Conservation (phyloP, 1,284 basidiomycete species). For the Pseudozyma flocculosa region DNA sequence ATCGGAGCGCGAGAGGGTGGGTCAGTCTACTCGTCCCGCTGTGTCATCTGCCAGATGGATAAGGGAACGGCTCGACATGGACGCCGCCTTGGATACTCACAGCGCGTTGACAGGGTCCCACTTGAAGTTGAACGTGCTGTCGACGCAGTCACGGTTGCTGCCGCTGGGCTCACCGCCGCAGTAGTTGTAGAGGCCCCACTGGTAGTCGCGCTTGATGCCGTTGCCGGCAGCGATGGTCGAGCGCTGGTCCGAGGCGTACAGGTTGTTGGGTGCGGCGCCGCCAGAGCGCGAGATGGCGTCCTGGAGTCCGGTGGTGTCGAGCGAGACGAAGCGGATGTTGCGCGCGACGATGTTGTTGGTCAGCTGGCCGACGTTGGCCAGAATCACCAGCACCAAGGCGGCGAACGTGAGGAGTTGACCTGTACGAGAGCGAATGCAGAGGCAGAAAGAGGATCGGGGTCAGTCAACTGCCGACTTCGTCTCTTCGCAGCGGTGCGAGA, state of each 20-base stretch:
- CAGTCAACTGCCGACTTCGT: no score
- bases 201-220: constrained; percentile 35
- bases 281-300: constrained; percentile 16
- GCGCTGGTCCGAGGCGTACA: constrained; percentile 36
- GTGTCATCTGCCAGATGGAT: no score
- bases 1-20: neutral
- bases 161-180: constrained; percentile 28
- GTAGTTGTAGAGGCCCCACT: constrained; percentile 51
- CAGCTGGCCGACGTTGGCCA: constrained; percentile 53
- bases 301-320: constrained; percentile 28
- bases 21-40: no score
- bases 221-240: constrained; percentile 18
- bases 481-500: no score
- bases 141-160: constrained; percentile 17
- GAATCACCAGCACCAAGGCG: constrained; percentile 46
- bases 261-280: constrained; percentile 7
- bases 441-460: no score
- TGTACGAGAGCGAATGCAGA: no score
- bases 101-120: constrained; percentile 37
- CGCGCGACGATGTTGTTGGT: constrained; percentile 54
- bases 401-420: constrained; percentile 53
- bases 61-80: no score
- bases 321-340: constrained; percentile 42
- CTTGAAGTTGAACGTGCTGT: constrained; percentile 33
- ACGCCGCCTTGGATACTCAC: no score